Evolutionary conservation across 1,139 yeast genomes (phyloP).

Genomic region (Suhomyces bokatorum): DNA sequence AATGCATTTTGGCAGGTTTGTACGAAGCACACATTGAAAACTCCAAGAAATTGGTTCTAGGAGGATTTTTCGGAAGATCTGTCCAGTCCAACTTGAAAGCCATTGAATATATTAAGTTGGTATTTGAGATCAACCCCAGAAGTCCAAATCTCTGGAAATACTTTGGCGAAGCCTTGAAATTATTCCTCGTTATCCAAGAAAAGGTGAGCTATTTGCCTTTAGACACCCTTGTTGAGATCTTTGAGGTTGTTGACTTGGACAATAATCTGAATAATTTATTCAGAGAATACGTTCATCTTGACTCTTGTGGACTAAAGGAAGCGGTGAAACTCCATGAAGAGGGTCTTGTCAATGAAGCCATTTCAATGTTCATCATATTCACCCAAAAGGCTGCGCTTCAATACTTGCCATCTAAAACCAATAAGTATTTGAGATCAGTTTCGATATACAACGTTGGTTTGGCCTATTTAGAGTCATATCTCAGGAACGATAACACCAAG

Average conservation of each 20-base stretch:
- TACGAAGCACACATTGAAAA: slow-evolving; percentile 59
- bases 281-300: slow-evolving; percentile 8
- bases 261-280: slow-evolving; percentile 3
- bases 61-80: slow-evolving; percentile 68
- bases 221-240: slow-evolving; percentile 36
- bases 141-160: slow-evolving; percentile 58
- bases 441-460: slow-evolving; percentile 71
- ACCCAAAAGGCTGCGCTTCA: slow-evolving; percentile 29
- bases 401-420: slow-evolving; percentile 32
- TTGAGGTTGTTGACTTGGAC: slow-evolving; percentile 21
- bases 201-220: slow-evolving; percentile 45
- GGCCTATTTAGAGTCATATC: slow-evolving; percentile 54
- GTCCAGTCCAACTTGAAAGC: slow-evolving; percentile 45
- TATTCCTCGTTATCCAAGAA: slow-evolving; percentile 47
- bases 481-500: slow-evolving; percentile 27
- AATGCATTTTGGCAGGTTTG: slow-evolving; percentile 57
- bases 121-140: slow-evolving; percentile 34
- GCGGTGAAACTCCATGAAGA: slow-evolving; percentile 15
- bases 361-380: slow-evolving; percentile 28
- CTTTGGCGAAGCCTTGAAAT: slow-evolving; percentile 50
- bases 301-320: slow-evolving; percentile 10
- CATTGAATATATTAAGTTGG: slow-evolving; percentile 46
- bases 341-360: slow-evolving; percentile 21
- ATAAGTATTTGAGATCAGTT: slow-evolving; percentile 58
- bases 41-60: slow-evolving; percentile 50